Percentiles rank a stretch among this genome's conserved stretches.
These are phyloP conservation scores for Pseudopyricularia cyperi DNA, from an alignment of 2,329 filamentous ascomycete species.

Conservation along the genomic window DNA sequence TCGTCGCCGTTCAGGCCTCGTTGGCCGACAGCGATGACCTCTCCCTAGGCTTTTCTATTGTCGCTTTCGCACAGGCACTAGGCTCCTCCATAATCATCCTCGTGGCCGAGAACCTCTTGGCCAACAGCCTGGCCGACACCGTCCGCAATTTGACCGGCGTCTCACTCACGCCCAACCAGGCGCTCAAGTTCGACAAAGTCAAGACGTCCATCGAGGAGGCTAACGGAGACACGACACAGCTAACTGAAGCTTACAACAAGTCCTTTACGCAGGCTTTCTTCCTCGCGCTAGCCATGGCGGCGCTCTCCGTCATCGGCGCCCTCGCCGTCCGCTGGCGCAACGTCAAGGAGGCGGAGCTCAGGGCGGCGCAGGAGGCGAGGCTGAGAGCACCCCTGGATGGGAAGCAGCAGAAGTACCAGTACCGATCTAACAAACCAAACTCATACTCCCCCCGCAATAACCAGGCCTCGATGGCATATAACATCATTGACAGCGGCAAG, in stretches of 20 bases:
- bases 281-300: slow-evolving; percentile 41
- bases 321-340: slow-evolving; percentile 46
- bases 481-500: background rate
- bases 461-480: background rate
- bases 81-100: slow-evolving; percentile 31
- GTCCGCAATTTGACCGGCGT: slow-evolving; percentile 17
- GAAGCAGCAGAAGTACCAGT: background rate
- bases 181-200: slow-evolving; percentile 7
- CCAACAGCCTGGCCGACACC: slow-evolving; percentile 22
- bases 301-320: slow-evolving; percentile 39
- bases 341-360: slow-evolving; percentile 18
- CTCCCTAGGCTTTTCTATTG: slow-evolving; percentile 25
- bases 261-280: slow-evolving; percentile 46
- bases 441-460: background rate
- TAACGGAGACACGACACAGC: slow-evolving; percentile 9
- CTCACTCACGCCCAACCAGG: slow-evolving; percentile 7
- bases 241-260: slow-evolving; percentile 40
- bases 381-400: background rate
- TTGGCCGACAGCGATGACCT: slow-evolving; percentile 23
- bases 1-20: slow-evolving; percentile 32
- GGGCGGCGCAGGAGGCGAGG: slow-evolving; percentile 4
- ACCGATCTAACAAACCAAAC: background rate
- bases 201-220: slow-evolving; percentile 6
- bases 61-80: slow-evolving; percentile 31
- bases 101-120: slow-evolving; percentile 31